Percentiles rank a stretch among this genome's conserved stretches.
Conservation (phyloP, 2,329 filamentous ascomycete genomes). For the Colletotrichum chrysophilum region DNA sequence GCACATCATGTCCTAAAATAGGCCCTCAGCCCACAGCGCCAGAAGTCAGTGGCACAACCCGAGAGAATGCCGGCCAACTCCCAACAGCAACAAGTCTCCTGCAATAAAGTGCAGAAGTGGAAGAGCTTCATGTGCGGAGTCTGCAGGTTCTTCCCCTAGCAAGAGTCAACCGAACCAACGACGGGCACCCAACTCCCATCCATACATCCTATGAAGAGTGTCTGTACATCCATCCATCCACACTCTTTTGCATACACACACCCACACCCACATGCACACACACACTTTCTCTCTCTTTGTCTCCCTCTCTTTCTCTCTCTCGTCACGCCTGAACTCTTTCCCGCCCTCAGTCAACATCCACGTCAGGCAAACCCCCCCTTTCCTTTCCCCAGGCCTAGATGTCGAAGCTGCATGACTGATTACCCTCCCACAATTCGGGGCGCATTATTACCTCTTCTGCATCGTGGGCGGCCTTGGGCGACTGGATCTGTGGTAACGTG, state of each 20-base stretch:
- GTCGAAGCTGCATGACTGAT: not conserved
- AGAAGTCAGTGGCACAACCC: conserved; percentile 14
- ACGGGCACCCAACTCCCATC: not conserved
- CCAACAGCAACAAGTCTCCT: conserved; percentile 11
- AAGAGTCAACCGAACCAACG: conserved; percentile 8
- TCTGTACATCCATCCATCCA: not conserved
- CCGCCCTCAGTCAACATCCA: not conserved
- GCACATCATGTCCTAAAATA: conserved; percentile 24
- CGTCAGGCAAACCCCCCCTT: not conserved
- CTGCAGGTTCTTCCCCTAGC: conserved; percentile 8
- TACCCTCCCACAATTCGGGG: not conserved
- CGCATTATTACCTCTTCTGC: conserved; percentile 2
- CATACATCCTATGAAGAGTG: not conserved
- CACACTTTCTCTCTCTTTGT: not conserved
- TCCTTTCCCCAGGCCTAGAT: not conserved
- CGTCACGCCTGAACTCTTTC: not conserved
- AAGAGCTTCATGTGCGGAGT: conserved; percentile 7
- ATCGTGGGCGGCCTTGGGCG: not conserved
- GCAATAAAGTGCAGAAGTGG: conserved; percentile 14
- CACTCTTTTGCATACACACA: not conserved
- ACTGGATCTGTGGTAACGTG: not conserved
- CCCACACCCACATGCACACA: not conserved
- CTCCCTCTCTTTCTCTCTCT: not conserved
- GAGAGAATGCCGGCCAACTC: conserved; percentile 11
- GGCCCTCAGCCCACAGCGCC: conserved; percentile 2